Evolutionary conservation across 1,139 yeast genomes (phyloP), one percentile per base, ranked within the genome.

Genomic region (Meyerozyma smithsonii): DNA sequence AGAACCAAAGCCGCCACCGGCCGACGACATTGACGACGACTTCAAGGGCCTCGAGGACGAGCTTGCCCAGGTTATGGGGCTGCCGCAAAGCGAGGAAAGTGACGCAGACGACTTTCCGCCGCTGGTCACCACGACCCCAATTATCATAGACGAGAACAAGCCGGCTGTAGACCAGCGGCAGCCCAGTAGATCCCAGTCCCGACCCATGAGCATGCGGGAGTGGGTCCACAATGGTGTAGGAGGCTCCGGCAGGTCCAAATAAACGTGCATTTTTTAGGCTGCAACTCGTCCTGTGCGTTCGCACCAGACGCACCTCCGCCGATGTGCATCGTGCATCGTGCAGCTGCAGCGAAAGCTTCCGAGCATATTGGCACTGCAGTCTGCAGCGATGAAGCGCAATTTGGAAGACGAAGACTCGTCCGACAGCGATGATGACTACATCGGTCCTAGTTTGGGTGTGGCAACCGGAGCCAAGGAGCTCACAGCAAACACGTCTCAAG

Each of bases 1-100:
- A n/a, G n/a, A n/a, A n/a, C n/a, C 28, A 42, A 19, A 41, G 46
- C 34, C n/a, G 49, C 45, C 14, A 43, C 45, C 38, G 67, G 60
- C 45, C 14, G 44, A 46, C 38, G 67, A 61, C 30, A 46, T 61
- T 42, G 71, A 63, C 33, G 75, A 70, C 47, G 76, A 70, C 21
- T 71, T 70, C 44, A 62, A 66, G 36, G 75, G 69, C 43, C 56
- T 71, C 30, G 77, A 71, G 44, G 69, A 69, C 44, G 72, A 70
- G 47, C 53, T 71, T 28, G 63, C 69, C 42, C 74, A 70, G 47
- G 73, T 69, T 2, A 49, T 71, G 33, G 72, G 21, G 34, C 34
- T 30, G 34, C 21, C 20, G 56, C 56, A 7, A 55, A 52, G 5
- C 10, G 68, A 64, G 25, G 68, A 63, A 20, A 57, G 61, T 32